phyloP scores from a whole-genome alignment of 257 asterid genomes.

The Nicotiana paniculata region DNA sequence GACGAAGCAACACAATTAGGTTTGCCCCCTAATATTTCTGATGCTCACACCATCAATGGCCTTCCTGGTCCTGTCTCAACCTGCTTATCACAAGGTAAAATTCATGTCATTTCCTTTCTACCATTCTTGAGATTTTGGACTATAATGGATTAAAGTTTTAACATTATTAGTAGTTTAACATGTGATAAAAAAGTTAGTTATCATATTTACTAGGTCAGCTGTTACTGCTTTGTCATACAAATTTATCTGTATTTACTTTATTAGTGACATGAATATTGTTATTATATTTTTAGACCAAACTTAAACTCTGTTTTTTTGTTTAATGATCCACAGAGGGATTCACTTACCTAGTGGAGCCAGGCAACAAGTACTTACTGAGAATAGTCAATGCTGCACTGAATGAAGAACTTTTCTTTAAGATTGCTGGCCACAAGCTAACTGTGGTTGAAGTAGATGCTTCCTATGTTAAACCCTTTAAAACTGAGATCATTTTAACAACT shows the following conservation, averaged over 20 bases:
- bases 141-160: too few relatives aligned
- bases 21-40: slow-evolving; percentile 58
- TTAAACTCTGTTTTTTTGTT: too few relatives aligned
- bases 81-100: slow-evolving; percentile 28
- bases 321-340: slow-evolving; percentile 15
- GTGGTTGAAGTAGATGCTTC: slow-evolving; percentile 34
- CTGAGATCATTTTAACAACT: slow-evolving; percentile 31
- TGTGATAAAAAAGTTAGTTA: too few relatives aligned
- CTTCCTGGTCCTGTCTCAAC: slow-evolving; percentile 34
- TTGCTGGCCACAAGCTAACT: slow-evolving; percentile 30
- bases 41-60: slow-evolving; percentile 73
- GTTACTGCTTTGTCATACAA: too few relatives aligned
- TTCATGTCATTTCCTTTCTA: too few relatives aligned
- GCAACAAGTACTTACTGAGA: slow-evolving; percentile 29
- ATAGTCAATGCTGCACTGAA: slow-evolving; percentile 37
- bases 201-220: too few relatives aligned
- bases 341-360: slow-evolving; percentile 20
- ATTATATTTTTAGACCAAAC: too few relatives aligned
- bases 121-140: background rate
- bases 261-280: too few relatives aligned
- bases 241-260: too few relatives aligned
- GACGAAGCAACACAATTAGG: slow-evolving; percentile 48
- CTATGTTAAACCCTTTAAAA: slow-evolving; percentile 29
- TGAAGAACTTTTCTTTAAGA: slow-evolving; percentile 34
- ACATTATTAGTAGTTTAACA: too few relatives aligned